Conservation (phyloP, 176 grass and related monocot genomes). For the Oryza glumipatula region DNA sequence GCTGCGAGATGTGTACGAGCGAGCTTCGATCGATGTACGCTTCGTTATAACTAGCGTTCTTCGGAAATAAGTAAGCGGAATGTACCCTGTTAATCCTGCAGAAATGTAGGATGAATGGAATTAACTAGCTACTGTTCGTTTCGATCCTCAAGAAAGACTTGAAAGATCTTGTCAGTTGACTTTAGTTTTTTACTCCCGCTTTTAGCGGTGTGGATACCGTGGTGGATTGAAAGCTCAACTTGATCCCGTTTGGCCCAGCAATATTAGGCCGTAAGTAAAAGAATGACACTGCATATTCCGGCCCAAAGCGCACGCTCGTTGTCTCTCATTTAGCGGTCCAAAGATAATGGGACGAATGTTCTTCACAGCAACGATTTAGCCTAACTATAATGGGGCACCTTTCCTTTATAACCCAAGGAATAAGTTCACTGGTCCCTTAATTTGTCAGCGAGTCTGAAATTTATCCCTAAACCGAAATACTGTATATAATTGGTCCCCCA, state of each 20-base stretch:
- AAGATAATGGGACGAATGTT: not conserved
- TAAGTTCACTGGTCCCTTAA: too few relatives aligned
- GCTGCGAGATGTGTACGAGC: not conserved
- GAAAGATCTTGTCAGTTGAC: not conserved
- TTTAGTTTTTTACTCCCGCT: too few relatives aligned
- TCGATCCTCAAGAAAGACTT: not conserved
- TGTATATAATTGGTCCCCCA: too few relatives aligned
- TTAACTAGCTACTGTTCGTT: not conserved
- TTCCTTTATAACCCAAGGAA: not conserved
- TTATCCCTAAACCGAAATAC: too few relatives aligned
- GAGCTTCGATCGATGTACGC: not conserved
- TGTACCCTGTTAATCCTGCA: not conserved
- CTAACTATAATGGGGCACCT: not conserved
- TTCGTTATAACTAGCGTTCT: not conserved
- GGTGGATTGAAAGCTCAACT: too few relatives aligned
- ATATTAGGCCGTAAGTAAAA: too few relatives aligned
- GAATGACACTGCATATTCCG: too few relatives aligned
- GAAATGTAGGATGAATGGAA: not conserved
- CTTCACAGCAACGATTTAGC: not conserved
- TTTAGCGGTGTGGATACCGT: too few relatives aligned
- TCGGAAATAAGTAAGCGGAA: not conserved
- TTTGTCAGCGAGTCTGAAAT: too few relatives aligned
- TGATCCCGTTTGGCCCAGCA: not conserved
- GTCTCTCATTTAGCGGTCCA: not conserved
- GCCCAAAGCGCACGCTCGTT: too few relatives aligned